Evolutionary conservation across 768 basidiomycete species (phyloP), one percentile per base, ranked within the genome.

Genomic region (Epithele typhae): DNA sequence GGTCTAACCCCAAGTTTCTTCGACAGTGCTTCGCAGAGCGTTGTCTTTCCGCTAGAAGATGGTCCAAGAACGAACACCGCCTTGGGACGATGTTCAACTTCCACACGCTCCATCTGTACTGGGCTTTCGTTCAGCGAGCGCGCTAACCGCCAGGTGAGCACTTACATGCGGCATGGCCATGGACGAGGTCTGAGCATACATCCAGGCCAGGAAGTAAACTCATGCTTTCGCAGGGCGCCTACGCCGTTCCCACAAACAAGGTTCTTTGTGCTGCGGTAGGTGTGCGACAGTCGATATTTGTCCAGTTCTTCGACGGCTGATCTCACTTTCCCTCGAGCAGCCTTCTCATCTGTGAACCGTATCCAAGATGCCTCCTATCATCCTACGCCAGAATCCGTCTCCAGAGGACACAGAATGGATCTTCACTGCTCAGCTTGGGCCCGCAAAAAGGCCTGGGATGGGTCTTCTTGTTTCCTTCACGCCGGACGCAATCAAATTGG

Each of bases 31-130:
- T 71, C 60, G 59, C 79, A 83, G 3, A 84, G 69, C 0, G 82
- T 84, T 21, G 83, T 81, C 61, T 86, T 87, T n/a, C 84, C 84
- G 11, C 78, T 79, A 14, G 82, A 82, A 62, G 75, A 62, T 37
- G 59, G 48, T 6, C 57, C 66, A 12, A 64, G 47, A 11, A 62
- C 51, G 43, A 57, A 63, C 17, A 64, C 37, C 1, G 58, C 56
- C 5, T 25, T 19, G 30, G n/a, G n/a, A n/a, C n/a, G n/a, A n/a
- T n/a, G n/a, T n/a, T n/a, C n/a, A n/a, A n/a, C n/a, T n/a, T n/a
- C n/a, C n/a, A n/a, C n/a, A n/a, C n/a, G n/a, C n/a, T n/a, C n/a
- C n/a, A n/a, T n/a, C n/a, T n/a, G n/a, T n/a, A n/a, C n/a, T n/a
- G n/a, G n/a, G n/a, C n/a, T n/a, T n/a, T n/a, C n/a, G n/a, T n/a